Evolutionary conservation across 768 basidiomycete genomes (phyloP).

Genomic region (Russula brevipes): DNA sequence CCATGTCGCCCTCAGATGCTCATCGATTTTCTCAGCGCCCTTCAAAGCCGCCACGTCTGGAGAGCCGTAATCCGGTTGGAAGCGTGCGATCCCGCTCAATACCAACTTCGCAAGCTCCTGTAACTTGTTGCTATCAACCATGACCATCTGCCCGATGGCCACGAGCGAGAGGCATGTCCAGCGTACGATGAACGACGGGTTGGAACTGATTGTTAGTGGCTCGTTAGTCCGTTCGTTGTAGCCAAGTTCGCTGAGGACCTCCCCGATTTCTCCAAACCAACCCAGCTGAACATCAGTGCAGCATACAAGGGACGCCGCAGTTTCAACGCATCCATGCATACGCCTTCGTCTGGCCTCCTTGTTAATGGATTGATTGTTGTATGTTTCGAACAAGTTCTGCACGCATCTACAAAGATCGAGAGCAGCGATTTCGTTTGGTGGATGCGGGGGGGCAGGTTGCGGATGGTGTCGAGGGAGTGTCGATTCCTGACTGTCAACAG

Average conservation of each 20-base stretch:
- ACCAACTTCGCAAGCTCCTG: neutral
- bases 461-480: no score
- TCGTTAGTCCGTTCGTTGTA: neutral
- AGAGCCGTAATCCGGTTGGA: neutral
- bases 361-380: neutral
- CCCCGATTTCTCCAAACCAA: conserved; percentile 1
- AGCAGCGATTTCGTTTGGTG: neutral
- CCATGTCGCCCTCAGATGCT: neutral
- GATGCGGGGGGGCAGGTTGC: no score
- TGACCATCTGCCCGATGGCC: neutral
- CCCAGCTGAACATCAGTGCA: neutral
- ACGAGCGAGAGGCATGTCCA: conserved; percentile 11
- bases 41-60: neutral
- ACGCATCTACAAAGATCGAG: neutral
- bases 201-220: neutral
- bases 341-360: neutral
- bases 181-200: neutral
- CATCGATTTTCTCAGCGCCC: neutral
- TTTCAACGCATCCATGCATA: neutral
- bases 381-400: neutral
- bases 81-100: neutral
- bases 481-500: no score
- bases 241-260: neutral
- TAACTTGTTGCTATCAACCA: neutral
- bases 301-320: conserved; percentile 1